phyloP scores from a whole-genome alignment of 2,329 filamentous ascomycete species.

The Elsinoe necatrix region DNA sequence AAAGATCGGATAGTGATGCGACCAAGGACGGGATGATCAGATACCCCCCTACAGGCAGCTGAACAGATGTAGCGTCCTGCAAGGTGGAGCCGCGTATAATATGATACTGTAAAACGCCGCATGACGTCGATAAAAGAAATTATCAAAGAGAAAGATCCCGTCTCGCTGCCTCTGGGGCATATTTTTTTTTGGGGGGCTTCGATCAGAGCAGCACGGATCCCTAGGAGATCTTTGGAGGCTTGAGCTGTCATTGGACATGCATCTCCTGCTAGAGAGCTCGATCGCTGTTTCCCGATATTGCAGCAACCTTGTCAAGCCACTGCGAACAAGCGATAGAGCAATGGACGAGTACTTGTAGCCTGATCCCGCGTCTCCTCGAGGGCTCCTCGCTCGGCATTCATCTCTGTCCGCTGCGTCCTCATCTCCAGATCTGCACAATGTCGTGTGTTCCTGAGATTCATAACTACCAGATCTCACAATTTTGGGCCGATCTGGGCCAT shows the following conservation, averaged over 20 bases:
- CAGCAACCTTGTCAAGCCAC: constrained; percentile 12
- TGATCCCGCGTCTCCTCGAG: neutral
- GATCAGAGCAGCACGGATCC: neutral
- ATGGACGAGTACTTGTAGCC: neutral
- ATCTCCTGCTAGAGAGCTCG: neutral
- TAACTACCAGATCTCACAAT: constrained; percentile 1
- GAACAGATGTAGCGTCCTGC: too few relatives aligned
- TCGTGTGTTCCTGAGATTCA: constrained; percentile 7
- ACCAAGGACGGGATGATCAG: too few relatives aligned
- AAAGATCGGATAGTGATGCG: too few relatives aligned
- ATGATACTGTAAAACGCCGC: neutral
- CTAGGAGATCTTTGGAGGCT: neutral
- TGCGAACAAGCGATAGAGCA: constrained; percentile 1
- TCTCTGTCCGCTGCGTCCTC: neutral
- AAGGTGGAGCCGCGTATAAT: neutral
- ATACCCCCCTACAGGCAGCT: too few relatives aligned
- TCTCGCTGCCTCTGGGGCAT: neutral
- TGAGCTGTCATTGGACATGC: neutral
- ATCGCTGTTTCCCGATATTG: neutral
- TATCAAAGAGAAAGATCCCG: neutral
- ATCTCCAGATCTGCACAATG: neutral
- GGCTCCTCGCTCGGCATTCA: neutral
- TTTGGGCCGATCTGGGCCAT: constrained; percentile 7
- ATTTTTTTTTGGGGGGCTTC: constrained; percentile 1
- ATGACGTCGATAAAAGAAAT: neutral